Conservation (phyloP, 441 rosid species). For the Manihot esculenta region DNA sequence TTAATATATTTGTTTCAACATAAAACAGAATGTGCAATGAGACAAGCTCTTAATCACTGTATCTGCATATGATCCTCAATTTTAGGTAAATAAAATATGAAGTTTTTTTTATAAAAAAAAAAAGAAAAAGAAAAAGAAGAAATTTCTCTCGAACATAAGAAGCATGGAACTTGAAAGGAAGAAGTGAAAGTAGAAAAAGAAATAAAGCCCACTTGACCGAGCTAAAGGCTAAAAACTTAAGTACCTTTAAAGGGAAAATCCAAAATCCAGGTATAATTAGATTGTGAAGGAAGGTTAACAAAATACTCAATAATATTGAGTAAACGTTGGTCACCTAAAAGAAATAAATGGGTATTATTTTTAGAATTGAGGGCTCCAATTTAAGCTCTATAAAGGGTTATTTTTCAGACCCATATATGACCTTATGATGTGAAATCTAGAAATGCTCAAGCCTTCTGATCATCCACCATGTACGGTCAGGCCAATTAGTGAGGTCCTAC, state of each 20-base stretch:
- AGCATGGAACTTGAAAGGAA: background rate
- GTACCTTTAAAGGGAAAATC: background rate
- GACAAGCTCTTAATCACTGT: too few relatives aligned
- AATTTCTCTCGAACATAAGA: background rate
- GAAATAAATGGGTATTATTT: too few relatives aligned
- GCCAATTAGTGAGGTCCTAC: slow-evolving; percentile 7
- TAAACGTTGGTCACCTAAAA: too few relatives aligned
- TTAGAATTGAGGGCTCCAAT: too few relatives aligned
- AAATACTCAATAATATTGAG: too few relatives aligned
- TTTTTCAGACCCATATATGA: background rate
- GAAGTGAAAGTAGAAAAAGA: background rate
- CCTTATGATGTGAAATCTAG: slow-evolving; percentile 1
- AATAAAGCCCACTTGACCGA: background rate
- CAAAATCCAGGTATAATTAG: background rate
- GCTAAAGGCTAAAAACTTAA: background rate
- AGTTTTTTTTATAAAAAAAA: too few relatives aligned
- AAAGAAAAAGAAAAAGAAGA: too few relatives aligned
- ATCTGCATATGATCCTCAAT: too few relatives aligned
- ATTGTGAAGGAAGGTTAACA: too few relatives aligned
- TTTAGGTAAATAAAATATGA: too few relatives aligned
- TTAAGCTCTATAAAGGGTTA: background rate
- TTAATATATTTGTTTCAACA: background rate
- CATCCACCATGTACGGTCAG: background rate
- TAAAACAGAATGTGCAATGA: too few relatives aligned
- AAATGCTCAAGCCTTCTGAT: slow-evolving; percentile 1